Evolutionary conservation across 805 yeast species (phyloP).

Genomic region (Yarrowia alimentaria): DNA sequence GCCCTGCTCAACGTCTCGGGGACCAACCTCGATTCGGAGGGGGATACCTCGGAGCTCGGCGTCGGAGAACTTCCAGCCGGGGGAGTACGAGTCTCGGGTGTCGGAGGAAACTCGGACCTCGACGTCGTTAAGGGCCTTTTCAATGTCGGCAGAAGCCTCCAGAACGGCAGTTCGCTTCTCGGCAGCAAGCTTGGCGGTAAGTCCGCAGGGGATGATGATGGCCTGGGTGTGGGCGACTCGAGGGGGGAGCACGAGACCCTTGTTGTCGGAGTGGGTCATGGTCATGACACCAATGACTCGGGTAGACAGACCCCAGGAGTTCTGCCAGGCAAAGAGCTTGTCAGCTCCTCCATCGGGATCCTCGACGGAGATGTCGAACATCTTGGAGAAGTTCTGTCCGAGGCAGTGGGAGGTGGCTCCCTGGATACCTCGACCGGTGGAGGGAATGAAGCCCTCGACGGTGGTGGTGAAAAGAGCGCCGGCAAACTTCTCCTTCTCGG

Average conservation of each 20-base stretch:
- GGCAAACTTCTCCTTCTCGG: slow-evolving; percentile 97
- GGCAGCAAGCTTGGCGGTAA: slow-evolving; percentile 78
- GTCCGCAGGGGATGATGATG: slow-evolving; percentile 91
- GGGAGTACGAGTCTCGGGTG: slow-evolving; percentile 89
- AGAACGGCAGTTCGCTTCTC: slow-evolving; percentile 70
- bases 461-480: slow-evolving; percentile 97
- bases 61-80: slow-evolving; percentile 98
- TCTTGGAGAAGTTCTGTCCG: slow-evolving; percentile 97
- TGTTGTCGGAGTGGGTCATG: slow-evolving; percentile 97
- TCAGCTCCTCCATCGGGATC: slow-evolving; percentile 88
- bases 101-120: slow-evolving; percentile 81
- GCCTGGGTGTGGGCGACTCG: slow-evolving; percentile 91
- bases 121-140: slow-evolving; percentile 53
- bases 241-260: slow-evolving; percentile 97
- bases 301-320: slow-evolving; percentile 99
- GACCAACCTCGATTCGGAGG: slow-evolving; percentile 91
- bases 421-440: slow-evolving; percentile 99
- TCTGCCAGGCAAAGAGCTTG: slow-evolving; percentile 86
- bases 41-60: slow-evolving; percentile 97
- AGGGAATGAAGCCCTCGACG: slow-evolving; percentile 93
- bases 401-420: slow-evolving; percentile 98
- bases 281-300: slow-evolving; percentile 99
- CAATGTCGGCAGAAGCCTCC: slow-evolving; percentile 69
- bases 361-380: slow-evolving; percentile 95
- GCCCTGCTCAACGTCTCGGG: slow-evolving; percentile 80